phyloP scores from a whole-genome alignment of 306 rosid species.

The Cicer arietinum region DNA sequence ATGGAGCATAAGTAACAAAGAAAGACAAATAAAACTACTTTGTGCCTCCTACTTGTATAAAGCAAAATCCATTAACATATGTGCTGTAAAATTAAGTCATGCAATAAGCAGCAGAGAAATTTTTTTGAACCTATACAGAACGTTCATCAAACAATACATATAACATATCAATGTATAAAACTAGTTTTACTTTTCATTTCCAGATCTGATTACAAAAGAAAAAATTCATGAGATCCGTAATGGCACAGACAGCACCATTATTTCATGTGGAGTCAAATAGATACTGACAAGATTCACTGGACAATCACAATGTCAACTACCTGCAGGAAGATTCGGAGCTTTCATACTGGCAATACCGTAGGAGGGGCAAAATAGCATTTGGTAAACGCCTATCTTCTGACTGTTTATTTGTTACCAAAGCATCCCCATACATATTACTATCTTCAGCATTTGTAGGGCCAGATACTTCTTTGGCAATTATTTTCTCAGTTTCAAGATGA shows the following conservation, averaged over 20 bases:
- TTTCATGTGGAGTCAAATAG: constrained; percentile 21
- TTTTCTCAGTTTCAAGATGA: constrained; percentile 55
- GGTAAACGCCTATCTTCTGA: constrained; percentile 75
- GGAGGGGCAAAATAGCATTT: constrained; percentile 81
- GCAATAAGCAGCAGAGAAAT: constrained; percentile 11
- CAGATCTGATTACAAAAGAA: constrained; percentile 26
- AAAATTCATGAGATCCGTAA: neutral
- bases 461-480: constrained; percentile 54
- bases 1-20: constrained; percentile 18
- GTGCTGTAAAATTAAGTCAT: constrained; percentile 14
- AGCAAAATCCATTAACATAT: constrained; percentile 13
- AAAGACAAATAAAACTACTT: neutral
- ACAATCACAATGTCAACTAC: constrained; percentile 54
- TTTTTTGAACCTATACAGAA: neutral
- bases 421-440: constrained; percentile 63
- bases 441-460: constrained; percentile 53
- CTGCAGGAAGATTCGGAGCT: constrained; percentile 98
- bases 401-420: constrained; percentile 66
- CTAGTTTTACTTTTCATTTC: constrained; percentile 11
- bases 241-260: constrained; percentile 9
- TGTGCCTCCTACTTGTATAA: constrained; percentile 22
- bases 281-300: constrained; percentile 36
- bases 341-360: constrained; percentile 88
- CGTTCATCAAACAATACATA: constrained; percentile 32
- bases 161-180: constrained; percentile 24